Evolutionary conservation across 148 eudicot genomes (phyloP), one percentile per base, ranked within the genome.

Genomic region (Camellia sinensis): DNA sequence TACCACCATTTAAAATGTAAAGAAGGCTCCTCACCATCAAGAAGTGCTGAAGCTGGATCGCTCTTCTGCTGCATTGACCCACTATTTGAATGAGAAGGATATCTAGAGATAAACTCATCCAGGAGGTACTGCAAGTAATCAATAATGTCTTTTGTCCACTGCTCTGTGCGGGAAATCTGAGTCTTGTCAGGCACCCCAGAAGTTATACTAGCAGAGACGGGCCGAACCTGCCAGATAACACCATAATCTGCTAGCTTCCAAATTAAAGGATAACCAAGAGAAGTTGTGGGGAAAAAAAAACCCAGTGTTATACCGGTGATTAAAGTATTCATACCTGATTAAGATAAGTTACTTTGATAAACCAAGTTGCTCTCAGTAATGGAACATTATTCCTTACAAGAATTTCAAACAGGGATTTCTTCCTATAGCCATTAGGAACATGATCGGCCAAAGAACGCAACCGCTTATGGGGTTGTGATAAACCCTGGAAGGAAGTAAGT

Each of bases 291-390:
- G 22, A 75, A 48, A 71, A 43, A 75, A 48, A n/a, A n/a, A n/a
- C 48, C 18, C 59, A 60, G 43, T 10, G 13, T 9, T 14, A 5
- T 67, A 18, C 12, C 29, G 0, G 72, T 44, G 21, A 57, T 43
- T 64, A 66, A 15, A 37, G 43, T 56, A 50, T 56, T 3, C 56
- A 7, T 89, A 95, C 99, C 97, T 97, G 99, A 86, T 97, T 97
- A 67, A 97, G 95, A 87, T 97, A 97, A 81, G 93, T 94, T 69
- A 92, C 92, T 92, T 92, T 97, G 80, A 97, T 87, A 83, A 89
- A 97, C 99, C 99, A 97, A 19, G 99, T 94, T n/a, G 99, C 99
- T 85, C 99, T 89, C 84, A 94, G 81, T 82, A 97, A 78, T 0
- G 99, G 95, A 74, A 97, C 97, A 83, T 94, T 92, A 80, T 97